Evolutionary conservation across 352 stramenopile genomes (phyloP).

Genomic region (Aphanomyces invadans): DNA sequence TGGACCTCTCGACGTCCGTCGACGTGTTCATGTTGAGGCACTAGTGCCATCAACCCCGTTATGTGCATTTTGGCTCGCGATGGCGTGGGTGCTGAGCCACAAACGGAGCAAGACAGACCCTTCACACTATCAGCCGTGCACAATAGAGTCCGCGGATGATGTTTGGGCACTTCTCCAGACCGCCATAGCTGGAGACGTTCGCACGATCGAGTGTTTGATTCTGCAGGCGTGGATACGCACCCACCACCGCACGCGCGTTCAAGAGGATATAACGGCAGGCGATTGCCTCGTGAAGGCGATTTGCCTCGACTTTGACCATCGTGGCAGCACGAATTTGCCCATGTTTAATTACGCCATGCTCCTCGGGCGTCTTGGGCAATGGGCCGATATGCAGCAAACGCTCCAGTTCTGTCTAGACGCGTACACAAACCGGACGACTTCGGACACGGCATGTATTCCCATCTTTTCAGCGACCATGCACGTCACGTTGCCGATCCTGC

Average conservation of each 20-base stretch:
- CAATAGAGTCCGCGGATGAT: neutral
- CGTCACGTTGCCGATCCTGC: conserved; percentile 27
- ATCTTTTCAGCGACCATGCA: neutral
- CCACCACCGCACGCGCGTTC: conserved; percentile 7
- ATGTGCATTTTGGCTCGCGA: conserved; percentile 12
- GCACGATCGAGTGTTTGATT: conserved; percentile 40
- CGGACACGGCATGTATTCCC: too few species aligned
- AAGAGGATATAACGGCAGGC: conserved; percentile 37
- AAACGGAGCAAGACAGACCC: neutral
- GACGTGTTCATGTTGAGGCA: too few species aligned
- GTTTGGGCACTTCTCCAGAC: conserved; percentile 29
- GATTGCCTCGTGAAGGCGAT: conserved; percentile 47
- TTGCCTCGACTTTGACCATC: conserved; percentile 45
- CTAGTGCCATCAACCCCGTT: neutral
- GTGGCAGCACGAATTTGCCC: conserved; percentile 20
- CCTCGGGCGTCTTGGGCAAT: conserved; percentile 41
- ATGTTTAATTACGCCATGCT: conserved; percentile 69
- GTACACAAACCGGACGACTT: too few species aligned
- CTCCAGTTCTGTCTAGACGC: conserved; percentile 39
- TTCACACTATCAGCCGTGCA: neutral
- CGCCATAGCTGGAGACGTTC: conserved; percentile 43
- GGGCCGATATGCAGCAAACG: conserved; percentile 47
- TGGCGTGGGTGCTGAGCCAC: neutral
- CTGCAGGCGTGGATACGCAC: conserved; percentile 37
- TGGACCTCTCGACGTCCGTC: too few species aligned